A percentile compares a stretch with the other conserved stretches of the same genome.
phyloP scores from a whole-genome alignment of 352 stramenopile genomes.

The Phytophthora sojae region DNA sequence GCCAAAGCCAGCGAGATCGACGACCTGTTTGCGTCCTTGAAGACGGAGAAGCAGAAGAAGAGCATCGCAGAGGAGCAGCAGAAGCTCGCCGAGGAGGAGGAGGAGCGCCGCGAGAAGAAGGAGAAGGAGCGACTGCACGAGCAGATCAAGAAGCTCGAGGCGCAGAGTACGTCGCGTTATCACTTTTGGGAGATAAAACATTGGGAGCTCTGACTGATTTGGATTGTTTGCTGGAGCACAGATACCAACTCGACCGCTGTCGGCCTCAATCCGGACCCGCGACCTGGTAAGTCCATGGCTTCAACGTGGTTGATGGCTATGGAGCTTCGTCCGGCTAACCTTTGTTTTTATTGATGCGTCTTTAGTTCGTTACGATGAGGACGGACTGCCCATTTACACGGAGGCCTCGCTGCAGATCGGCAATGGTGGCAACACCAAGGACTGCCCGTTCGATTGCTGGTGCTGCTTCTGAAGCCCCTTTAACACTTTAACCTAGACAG shows the following conservation, averaged over 20 bases:
- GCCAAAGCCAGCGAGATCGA: constrained; percentile 66
- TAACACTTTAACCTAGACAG: constrained; percentile 1
- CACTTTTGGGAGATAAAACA: neutral
- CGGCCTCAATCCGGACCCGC: constrained; percentile 73
- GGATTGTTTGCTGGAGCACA: constrained; percentile 31
- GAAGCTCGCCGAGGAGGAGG: constrained; percentile 55
- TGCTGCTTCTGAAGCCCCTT: constrained; percentile 81
- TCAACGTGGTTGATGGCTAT: neutral
- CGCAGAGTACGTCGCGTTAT: constrained; percentile 64
- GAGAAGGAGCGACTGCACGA: constrained; percentile 74
- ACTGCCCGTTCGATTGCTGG: constrained; percentile 93
- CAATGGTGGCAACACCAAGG: constrained; percentile 81
- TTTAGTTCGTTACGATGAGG: constrained; percentile 85
- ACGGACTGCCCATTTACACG: constrained; percentile 89
- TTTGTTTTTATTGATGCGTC: neutral
- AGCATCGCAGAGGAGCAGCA: constrained; percentile 63
- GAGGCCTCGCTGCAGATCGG: constrained; percentile 85
- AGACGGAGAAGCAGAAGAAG: constrained; percentile 80
- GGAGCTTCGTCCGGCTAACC: constrained; percentile 3
- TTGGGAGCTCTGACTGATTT: neutral
- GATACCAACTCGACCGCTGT: constrained; percentile 81
- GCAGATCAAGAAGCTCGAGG: constrained; percentile 85
- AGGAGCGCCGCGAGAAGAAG: constrained; percentile 51
- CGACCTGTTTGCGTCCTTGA: constrained; percentile 79
- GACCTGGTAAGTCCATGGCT: constrained; percentile 58